A percentile compares a stretch with the other conserved stretches of the same genome.
Conservation (phyloP, 1,139 yeast species). For the Saccharomyces uvarum region DNA sequence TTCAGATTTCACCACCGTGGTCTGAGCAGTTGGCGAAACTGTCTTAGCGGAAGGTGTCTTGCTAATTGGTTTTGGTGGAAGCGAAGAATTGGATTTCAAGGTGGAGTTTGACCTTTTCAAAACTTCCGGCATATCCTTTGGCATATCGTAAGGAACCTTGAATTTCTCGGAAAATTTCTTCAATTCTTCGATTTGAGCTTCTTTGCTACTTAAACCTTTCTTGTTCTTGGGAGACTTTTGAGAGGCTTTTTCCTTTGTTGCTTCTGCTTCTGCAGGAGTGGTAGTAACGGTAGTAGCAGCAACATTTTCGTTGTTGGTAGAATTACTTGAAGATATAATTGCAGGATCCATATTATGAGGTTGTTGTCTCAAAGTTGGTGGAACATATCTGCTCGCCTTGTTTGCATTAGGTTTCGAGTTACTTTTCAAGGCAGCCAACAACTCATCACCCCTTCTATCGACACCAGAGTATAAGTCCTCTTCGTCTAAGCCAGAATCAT, state of each 20-base stretch:
- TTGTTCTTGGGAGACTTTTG: slow-evolving; percentile 24
- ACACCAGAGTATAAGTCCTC: slow-evolving; percentile 97
- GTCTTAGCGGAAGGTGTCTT: slow-evolving; percentile 1
- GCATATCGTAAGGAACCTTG: slow-evolving; percentile 68
- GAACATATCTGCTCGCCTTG: slow-evolving; percentile 30
- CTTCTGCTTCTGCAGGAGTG: slow-evolving; percentile 11
- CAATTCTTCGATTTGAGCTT: slow-evolving; percentile 69
- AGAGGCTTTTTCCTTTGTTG: slow-evolving; percentile 24
- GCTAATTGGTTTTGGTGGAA: slow-evolving; percentile 3
- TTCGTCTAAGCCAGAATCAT: slow-evolving; percentile 85
- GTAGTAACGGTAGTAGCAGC: slow-evolving; percentile 10
- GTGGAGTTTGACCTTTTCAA: slow-evolving; percentile 11
- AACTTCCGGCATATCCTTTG: slow-evolving; percentile 69
- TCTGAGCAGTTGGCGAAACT: slow-evolving; percentile 20
- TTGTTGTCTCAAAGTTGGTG: slow-evolving; percentile 62
- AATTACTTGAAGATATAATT: slow-evolving; percentile 44
- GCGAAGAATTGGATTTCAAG: slow-evolving; percentile 3
- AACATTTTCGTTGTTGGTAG: slow-evolving; percentile 6
- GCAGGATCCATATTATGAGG: slow-evolving; percentile 71
- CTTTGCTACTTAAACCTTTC: slow-evolving; percentile 32
- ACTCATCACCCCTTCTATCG: slow-evolving; percentile 49
- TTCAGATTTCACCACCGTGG: slow-evolving; percentile 17
- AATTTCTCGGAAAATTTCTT: slow-evolving; percentile 77
- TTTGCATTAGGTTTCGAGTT: slow-evolving; percentile 26
- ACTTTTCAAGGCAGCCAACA: slow-evolving; percentile 51